phyloP scores from a whole-genome alignment of 2,329 filamentous ascomycete species.

The Aciculosporium take region DNA sequence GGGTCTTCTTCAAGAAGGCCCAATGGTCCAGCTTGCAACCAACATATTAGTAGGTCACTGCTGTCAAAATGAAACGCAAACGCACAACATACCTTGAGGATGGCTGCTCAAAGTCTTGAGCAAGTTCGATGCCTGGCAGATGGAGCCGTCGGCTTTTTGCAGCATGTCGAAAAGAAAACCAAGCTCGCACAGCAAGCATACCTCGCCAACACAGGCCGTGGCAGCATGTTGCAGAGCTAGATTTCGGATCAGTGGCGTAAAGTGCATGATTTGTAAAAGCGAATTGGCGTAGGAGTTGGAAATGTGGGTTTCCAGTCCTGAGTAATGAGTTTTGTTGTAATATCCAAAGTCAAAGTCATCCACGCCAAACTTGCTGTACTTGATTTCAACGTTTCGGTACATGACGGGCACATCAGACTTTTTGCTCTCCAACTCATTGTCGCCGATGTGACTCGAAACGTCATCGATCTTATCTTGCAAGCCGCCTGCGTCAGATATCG shows the following conservation, averaged over 20 bases:
- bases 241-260: conserved; percentile 78
- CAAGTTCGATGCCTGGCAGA: conserved; percentile 92
- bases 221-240: conserved; percentile 79
- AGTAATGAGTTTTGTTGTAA: conserved; percentile 87
- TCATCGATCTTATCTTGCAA: conserved; percentile 38
- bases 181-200: conserved; percentile 82
- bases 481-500: conserved; percentile 28
- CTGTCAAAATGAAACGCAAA: background rate
- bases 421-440: conserved; percentile 55
- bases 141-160: conserved; percentile 83
- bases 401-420: conserved; percentile 74
- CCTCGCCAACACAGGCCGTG: conserved; percentile 65
- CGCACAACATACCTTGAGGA: conserved; percentile 44
- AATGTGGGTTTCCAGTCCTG: conserved; percentile 90
- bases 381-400: conserved; percentile 92
- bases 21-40: conserved; percentile 47
- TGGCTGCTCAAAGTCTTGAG: conserved; percentile 78
- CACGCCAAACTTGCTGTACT: conserved; percentile 98
- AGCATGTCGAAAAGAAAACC: conserved; percentile 97
- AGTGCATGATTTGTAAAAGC: conserved; percentile 79
- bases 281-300: conserved; percentile 93
- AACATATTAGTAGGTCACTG: background rate
- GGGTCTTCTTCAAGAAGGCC: conserved; percentile 76
- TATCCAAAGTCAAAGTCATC: conserved; percentile 98
- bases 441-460: conserved; percentile 49